A percentile compares a stretch with the other conserved stretches of the same genome.
Evolutionary conservation across 257 asterid genomes (phyloP).

Genomic region (Verbascum thapsus): DNA sequence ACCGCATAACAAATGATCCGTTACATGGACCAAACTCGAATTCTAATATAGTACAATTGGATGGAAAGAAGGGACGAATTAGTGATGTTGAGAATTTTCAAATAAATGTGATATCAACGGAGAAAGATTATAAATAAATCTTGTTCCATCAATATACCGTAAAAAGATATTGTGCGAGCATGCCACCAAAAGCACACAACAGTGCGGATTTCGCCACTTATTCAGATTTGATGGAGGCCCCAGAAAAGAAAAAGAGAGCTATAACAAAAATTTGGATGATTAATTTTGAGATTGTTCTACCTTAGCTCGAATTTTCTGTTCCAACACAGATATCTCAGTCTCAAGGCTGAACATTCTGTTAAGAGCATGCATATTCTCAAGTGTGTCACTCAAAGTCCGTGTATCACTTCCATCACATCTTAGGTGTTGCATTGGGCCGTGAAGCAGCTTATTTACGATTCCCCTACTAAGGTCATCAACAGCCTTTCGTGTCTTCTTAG

Average conservation of each 20-base stretch:
- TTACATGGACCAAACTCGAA: conserved; percentile 34
- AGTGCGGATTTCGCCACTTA: conserved; percentile 46
- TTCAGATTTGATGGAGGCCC: conserved; percentile 39
- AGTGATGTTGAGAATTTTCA: conserved; percentile 26
- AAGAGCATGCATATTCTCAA: conserved; percentile 96
- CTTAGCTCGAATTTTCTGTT: conserved; percentile 87
- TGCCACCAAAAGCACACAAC: conserved; percentile 29
- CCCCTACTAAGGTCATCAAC: conserved; percentile 92
- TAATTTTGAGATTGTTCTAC: conserved; percentile 79
- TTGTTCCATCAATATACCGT: conserved; percentile 36
- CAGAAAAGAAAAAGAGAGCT: conserved; percentile 13
- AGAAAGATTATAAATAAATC: conserved; percentile 39
- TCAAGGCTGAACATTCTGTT: conserved; percentile 88
- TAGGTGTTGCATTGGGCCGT: conserved; percentile 97
- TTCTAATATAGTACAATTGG: conserved; percentile 29
- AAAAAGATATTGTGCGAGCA: conserved; percentile 36
- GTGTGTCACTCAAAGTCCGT: conserved; percentile 85
- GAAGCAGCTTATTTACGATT: conserved; percentile 86
- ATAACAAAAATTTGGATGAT: conserved; percentile 7
- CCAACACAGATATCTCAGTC: conserved; percentile 80
- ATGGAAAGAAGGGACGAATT: conserved; percentile 10
- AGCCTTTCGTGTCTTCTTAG: conserved; percentile 76
- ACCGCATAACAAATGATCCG: conserved; percentile 11
- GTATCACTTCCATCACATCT: conserved; percentile 96
- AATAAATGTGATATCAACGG: conserved; percentile 33